phyloP scores from a whole-genome alignment of 768 basidiomycete genomes.

The Hypholoma fasciculare region DNA sequence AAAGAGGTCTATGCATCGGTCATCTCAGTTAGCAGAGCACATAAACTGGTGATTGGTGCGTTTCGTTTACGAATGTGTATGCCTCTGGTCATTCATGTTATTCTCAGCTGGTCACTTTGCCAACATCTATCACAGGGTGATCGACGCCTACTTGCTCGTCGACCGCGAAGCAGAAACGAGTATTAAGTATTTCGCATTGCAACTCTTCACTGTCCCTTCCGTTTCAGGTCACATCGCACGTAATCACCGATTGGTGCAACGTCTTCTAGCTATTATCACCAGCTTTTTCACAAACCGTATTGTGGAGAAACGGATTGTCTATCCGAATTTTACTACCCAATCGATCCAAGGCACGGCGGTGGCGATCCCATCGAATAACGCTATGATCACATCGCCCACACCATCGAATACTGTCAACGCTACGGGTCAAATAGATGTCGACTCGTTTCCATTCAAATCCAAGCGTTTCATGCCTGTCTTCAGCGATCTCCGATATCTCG shows the following conservation, averaged over 20 bases:
- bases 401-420: slow-evolving; percentile 2
- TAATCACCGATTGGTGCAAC: slow-evolving; percentile 70
- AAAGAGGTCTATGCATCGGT: slow-evolving; percentile 83
- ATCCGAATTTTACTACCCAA: slow-evolving; percentile 28
- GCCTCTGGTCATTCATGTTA: neutral
- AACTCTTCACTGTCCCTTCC: slow-evolving; percentile 90
- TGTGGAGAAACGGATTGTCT: slow-evolving; percentile 64
- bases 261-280: slow-evolving; percentile 80
- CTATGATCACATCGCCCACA: slow-evolving; percentile 5
- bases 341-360: neutral
- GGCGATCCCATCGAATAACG: neutral
- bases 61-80: slow-evolving; percentile 5
- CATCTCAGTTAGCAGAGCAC: slow-evolving; percentile 66
- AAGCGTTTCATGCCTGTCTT: slow-evolving; percentile 97
- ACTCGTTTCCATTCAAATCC: slow-evolving; percentile 86
- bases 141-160: slow-evolving; percentile 88
- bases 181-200: slow-evolving; percentile 90
- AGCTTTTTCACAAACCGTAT: slow-evolving; percentile 95
- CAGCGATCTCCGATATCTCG: slow-evolving; percentile 84
- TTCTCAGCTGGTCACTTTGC: slow-evolving; percentile 78
- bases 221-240: slow-evolving; percentile 78
- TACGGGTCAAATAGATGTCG: slow-evolving; percentile 62
- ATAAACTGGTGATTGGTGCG: slow-evolving; percentile 80
- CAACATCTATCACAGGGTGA: slow-evolving; percentile 79
- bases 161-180: slow-evolving; percentile 96